Base-by-base conservation (phyloP, 305 asterid species). In the Fraxinus ornus region DNA sequence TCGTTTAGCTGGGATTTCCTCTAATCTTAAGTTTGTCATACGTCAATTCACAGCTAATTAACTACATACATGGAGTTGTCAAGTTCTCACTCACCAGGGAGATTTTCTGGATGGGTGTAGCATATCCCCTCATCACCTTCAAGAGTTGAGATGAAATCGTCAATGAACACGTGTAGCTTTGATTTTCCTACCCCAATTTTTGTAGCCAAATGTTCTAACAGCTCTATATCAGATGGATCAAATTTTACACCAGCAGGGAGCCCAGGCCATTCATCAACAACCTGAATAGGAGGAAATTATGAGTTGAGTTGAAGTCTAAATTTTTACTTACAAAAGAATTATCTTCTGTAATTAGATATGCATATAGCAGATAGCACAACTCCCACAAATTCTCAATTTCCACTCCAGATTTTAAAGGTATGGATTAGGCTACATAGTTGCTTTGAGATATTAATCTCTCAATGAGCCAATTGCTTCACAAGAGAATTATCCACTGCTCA, bases 31-130 rank as follows among this genome's bases (percentile, higher is more conserved):
- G 60, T 19, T 15, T 15, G 60, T 49, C 60, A 52, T n/a, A 52
- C 62, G 62, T 52, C 8, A 52, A 17, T 17, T 52, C 22, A 52
- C 62, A 52, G 62, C 62, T 52, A 17, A 52, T 52, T 52, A 52
- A 52, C 22, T 52, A 17, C 62, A 52, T 5, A 52, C 5, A 8
- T 52, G 62, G 62, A 52, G 62, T 17, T 52, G 62, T 52, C 8
- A 17, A 52, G 62, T 52, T 5, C 19, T 47, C 57, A 84, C 91
- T 86, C 79, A 96, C 99, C 98, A 32, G 98, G 98, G 89, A 94
- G 99, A 85, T 94, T 91, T 86, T 93, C 98, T 19, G 99, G 99
- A 89, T 94, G 99, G 73, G 97, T 88, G 84, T 84, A 94, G 79
- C 94, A 91, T 80, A 96, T 93, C 64, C 99, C 99, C 19, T 87